Base-by-base conservation (phyloP, 805 yeast genomes). In the Candida caryicola region DNA sequence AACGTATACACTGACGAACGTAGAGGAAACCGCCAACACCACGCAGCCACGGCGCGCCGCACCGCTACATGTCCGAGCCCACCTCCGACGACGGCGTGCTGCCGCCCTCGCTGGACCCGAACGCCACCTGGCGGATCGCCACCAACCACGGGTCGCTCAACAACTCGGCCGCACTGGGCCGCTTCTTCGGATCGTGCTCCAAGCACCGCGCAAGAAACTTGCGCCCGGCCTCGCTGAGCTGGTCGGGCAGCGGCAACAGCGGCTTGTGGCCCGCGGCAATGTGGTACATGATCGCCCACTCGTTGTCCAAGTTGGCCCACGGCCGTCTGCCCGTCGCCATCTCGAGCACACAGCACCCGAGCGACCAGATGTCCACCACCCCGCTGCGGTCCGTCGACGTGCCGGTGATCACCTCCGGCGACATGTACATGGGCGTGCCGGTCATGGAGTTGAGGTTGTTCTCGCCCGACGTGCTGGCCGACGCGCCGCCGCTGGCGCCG, bases 351-450 rank as follows among this genome's bases (percentile, higher is more conserved):
- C 96, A 91, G 61, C 99, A 93, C 3, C 99, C 99, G 29, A 91
- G 68, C 0, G 99, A 88, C 99, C 99, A 93, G 23, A 93, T 85
- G 64, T 93, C 99, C 33, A 66, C 75, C 3, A 81, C 79, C 2
- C 90, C 90, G 46, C 73, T 76, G 39, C 71, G 67, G 23, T 82
- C 83, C 1, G 74, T 55, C 1, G 73, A 61, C 4, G 76, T 71
- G 2, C 97, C 97, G 1, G 93, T 86, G 41, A 93, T 87, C 0
- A 87, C 85, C 54, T 93, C 99, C 0, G 99, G 99, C 0, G 98
- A 88, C 98, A 93, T 91, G 64, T 93, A 93, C 97, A 91, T 93
- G 12, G 98, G 98, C 0, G 99, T 93, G 28, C 99, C 99, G 2
- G 95, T 81, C 70, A 85, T 73, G 19, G 76, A 67, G 41, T 66